phyloP scores from a whole-genome alignment of 352 stramenopile species.

The Blastocystis sp. region DNA sequence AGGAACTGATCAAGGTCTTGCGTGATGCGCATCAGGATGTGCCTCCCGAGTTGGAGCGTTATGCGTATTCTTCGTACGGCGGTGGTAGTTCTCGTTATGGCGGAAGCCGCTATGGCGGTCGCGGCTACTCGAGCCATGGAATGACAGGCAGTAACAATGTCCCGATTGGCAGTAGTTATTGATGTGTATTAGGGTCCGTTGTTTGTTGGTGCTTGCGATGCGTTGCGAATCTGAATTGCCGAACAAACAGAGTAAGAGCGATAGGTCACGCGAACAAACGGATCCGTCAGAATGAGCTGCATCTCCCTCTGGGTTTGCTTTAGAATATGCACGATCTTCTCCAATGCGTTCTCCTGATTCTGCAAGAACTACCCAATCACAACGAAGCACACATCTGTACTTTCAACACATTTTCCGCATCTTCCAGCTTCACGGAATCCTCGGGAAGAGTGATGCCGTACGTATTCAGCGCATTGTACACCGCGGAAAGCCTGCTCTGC shows the following conservation, averaged over 20 bases:
- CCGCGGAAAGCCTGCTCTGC: conserved; percentile 6
- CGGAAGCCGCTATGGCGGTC: conserved; percentile 77
- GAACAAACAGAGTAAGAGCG: conserved; percentile 2
- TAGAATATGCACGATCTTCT: conserved; percentile 50
- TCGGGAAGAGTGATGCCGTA: conserved; percentile 19
- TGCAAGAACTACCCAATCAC: conserved; percentile 25
- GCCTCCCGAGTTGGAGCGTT: conserved; percentile 82
- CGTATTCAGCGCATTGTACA: conserved; percentile 51
- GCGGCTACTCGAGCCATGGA: background rate
- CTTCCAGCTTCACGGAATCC: conserved; percentile 9
- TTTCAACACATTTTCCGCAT: conserved; percentile 33
- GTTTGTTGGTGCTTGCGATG: no score
- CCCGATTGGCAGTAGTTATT: conserved; percentile 26
- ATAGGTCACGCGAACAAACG: conserved; percentile 30
- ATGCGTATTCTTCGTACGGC: conserved; percentile 80
- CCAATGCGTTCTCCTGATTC: conserved; percentile 36
- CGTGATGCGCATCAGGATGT: conserved; percentile 86
- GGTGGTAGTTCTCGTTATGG: conserved; percentile 77
- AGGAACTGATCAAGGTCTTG: conserved; percentile 86
- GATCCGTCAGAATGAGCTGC: conserved; percentile 50
- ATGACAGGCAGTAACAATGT: conserved; percentile 67
- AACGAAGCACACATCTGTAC: background rate
- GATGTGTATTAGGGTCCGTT: conserved; percentile 12
- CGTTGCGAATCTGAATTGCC: no score
- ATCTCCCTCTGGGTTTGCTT: conserved; percentile 45